Conservation (phyloP, 1,284 basidiomycete species). For the Pseudozyma flocculosa region DNA sequence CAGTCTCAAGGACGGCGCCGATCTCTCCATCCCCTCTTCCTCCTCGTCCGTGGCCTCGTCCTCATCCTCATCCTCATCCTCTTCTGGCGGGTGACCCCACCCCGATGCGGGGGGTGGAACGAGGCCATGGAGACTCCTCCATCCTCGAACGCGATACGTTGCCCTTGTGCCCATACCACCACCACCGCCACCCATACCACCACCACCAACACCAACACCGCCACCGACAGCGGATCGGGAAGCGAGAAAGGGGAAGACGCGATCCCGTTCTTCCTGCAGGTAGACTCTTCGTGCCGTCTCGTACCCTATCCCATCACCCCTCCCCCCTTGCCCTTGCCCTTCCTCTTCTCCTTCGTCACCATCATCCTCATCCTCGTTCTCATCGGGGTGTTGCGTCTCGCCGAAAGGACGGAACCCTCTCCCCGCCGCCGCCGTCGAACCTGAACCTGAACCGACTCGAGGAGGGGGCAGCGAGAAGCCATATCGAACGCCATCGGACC, state of each 20-base stretch:
- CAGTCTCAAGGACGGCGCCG: too few relatives aligned
- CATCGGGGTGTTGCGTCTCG: too few relatives aligned
- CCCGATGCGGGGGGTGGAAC: conserved; percentile 12
- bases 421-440: too few relatives aligned
- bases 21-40: too few relatives aligned
- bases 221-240: conserved; percentile 7
- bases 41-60: conserved; percentile 4
- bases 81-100: conserved; percentile 10
- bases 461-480: too few relatives aligned
- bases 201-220: too few relatives aligned
- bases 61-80: neutral
- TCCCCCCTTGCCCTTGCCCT: too few relatives aligned
- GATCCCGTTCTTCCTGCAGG: conserved; percentile 17
- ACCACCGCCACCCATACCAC: too few relatives aligned
- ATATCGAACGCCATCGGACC: too few relatives aligned
- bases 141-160: conserved; percentile 14
- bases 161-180: too few relatives aligned
- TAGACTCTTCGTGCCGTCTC: conserved; percentile 23
- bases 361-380: conserved; percentile 2
- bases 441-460: too few relatives aligned
- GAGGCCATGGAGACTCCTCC: conserved; percentile 12
- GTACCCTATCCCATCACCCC: conserved; percentile 27
- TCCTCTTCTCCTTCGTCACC: conserved; percentile 1
- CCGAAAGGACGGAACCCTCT: too few relatives aligned
- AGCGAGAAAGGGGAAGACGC: conserved; percentile 13